Evolutionary conservation across 805 yeast genomes (phyloP).

Genomic region (Kodamaea fukazawae): DNA sequence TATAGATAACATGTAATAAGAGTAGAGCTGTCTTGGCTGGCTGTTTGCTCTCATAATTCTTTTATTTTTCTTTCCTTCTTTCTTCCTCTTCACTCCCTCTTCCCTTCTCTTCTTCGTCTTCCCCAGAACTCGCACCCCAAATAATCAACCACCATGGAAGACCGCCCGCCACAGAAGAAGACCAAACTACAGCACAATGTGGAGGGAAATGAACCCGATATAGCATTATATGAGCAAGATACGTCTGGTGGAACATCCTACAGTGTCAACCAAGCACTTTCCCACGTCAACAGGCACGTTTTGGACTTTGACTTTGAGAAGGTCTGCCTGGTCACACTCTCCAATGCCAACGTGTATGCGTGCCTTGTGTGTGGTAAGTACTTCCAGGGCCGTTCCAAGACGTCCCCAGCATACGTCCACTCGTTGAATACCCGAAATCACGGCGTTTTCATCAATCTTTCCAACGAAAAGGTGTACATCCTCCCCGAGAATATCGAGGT

Average conservation of each 20-base stretch:
- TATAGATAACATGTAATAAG: too few relatives aligned
- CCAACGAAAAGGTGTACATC: conserved; percentile 46
- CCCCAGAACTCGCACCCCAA: too few relatives aligned
- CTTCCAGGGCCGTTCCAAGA: conserved; percentile 60
- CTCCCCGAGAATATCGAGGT: conserved; percentile 62
- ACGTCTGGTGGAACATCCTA: too few relatives aligned
- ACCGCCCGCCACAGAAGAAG: too few relatives aligned
- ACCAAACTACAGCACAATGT: too few relatives aligned
- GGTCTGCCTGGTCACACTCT: conserved; percentile 60
- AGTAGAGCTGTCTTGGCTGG: too few relatives aligned
- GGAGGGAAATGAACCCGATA: conserved; percentile 1
- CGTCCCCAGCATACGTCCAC: conserved; percentile 69
- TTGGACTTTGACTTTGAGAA: conserved; percentile 72
- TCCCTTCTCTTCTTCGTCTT: too few relatives aligned
- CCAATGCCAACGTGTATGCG: conserved; percentile 62
- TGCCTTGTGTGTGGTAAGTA: conserved; percentile 75
- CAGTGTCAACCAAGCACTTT: too few relatives aligned
- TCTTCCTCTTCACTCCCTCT: too few relatives aligned
- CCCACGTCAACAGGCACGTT: conserved; percentile 34
- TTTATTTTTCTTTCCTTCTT: too few relatives aligned
- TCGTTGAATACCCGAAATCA: conserved; percentile 56
- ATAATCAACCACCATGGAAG: too few relatives aligned
- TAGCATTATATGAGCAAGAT: conserved; percentile 34
- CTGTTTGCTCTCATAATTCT: too few relatives aligned
- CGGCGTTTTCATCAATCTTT: conserved; percentile 59